Evolutionary conservation across 2,329 filamentous ascomycete genomes (phyloP), one percentile per base, ranked within the genome.

Genomic region (Fusarium multiceps): DNA sequence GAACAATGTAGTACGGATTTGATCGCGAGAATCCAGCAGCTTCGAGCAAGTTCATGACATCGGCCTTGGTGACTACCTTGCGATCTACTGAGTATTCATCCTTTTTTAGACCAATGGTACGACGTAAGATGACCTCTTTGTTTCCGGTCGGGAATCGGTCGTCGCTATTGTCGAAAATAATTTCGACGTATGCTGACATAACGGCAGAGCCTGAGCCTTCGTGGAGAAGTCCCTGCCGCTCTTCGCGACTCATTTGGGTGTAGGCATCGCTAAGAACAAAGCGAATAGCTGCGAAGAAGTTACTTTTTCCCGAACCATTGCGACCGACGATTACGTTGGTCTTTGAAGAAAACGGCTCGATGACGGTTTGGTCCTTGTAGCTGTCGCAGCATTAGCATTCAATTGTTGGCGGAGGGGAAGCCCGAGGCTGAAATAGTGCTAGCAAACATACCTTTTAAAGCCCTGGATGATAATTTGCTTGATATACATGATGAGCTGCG

Each of bases 381-480:
- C 94, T 97, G 76, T 59, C 47, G 69, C 46, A 48, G 41, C 30
- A 63, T 78, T 58, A 73, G 64, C 66, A 63, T 75, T 66, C 37
- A 50, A 40, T 47, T 23, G 40, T 11, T 34, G 28, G 37, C 48
- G 55, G 46, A 45, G 51, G 64, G 54, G 49, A 51, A 56, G 25
- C 28, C 34, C 30, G 45, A 63, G n/a, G 42, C 48, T 43, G 27
- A 23, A 48, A 16, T 20, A 27, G 47, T 46, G 20, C 34, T 25
- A 46, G 59, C 42, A 55, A 59, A 78, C 82, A 73, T 81, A 97
- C 94, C 94, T 98, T 84, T 99, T 99, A 85, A 99, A 99, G 89
- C 96, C 96, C 82, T 99, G 96, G 79, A 99, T 98, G 81, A 98
- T 98, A 81, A 98, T 98, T 85, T 99, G 96, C 82, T 99, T 99